Percentiles rank a stretch among this genome's conserved stretches.
These are phyloP conservation scores for Xerocomellus dryophilus DNA, from an alignment of 768 basidiomycete genomes.

Conservation along the genomic window DNA sequence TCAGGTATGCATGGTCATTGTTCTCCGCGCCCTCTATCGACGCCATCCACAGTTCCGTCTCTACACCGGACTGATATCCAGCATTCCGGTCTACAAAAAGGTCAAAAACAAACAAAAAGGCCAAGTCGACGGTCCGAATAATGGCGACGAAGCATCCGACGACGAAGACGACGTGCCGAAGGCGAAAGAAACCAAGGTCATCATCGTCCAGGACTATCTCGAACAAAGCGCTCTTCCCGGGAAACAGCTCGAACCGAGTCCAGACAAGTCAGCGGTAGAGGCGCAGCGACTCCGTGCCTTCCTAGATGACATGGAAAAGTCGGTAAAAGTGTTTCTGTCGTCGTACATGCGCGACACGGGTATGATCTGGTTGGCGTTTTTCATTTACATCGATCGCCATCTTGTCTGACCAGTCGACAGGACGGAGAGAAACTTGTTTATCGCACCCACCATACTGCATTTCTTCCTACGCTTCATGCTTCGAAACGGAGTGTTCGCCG, in stretches of 20 bases:
- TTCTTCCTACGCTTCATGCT: conserved; percentile 48
- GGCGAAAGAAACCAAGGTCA: conserved; percentile 18
- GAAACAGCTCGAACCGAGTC: conserved; percentile 26
- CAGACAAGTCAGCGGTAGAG: conserved; percentile 11
- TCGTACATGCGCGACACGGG: conserved; percentile 65
- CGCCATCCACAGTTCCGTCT: conserved; percentile 27
- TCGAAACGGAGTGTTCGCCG: conserved; percentile 41
- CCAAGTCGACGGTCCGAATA: conserved; percentile 28
- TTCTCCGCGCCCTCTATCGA: background rate
- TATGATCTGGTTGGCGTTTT: conserved; percentile 51
- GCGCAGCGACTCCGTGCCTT: conserved; percentile 44
- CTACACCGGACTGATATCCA: conserved; percentile 31
- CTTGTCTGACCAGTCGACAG: conserved; percentile 28
- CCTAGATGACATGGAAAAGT: conserved; percentile 57
- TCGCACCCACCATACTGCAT: conserved; percentile 41
- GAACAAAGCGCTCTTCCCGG: conserved; percentile 30
- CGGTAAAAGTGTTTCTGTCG: conserved; percentile 64
- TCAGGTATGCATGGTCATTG: conserved; percentile 17
- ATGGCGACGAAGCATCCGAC: conserved; percentile 32
- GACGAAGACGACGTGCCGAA: conserved; percentile 26
- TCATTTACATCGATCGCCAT: background rate
- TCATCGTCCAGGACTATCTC: conserved; percentile 29
- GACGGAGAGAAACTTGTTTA: conserved; percentile 41
- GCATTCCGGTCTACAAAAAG: conserved; percentile 32
- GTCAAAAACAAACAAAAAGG: conserved; percentile 17